phyloP scores from a whole-genome alignment of 2,329 filamentous ascomycete species.

The Waltergamsia citrina region DNA sequence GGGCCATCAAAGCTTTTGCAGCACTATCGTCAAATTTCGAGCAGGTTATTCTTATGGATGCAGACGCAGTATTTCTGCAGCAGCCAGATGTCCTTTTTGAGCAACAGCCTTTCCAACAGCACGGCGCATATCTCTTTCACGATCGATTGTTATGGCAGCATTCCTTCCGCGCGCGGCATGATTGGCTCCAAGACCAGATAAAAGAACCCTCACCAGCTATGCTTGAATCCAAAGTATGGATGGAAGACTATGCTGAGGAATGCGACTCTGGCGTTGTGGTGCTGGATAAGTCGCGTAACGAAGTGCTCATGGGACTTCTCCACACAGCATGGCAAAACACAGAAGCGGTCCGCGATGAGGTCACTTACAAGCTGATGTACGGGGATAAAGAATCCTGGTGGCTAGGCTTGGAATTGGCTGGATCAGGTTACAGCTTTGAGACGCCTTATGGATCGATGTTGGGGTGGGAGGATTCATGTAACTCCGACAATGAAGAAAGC shows the following conservation, averaged over 20 bases:
- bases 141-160: constrained; percentile 29
- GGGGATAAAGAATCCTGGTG: constrained; percentile 38
- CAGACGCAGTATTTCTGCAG: constrained; percentile 28
- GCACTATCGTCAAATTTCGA: constrained; percentile 23
- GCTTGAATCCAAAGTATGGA: constrained; percentile 25
- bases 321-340: constrained; percentile 36
- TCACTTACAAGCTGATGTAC: constrained; percentile 29
- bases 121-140: constrained; percentile 27
- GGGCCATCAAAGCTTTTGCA: constrained; percentile 32
- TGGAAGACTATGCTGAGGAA: constrained; percentile 28
- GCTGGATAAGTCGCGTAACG: constrained; percentile 25
- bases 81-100: constrained; percentile 20
- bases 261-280: constrained; percentile 30
- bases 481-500: too few species aligned
- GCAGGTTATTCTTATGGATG: constrained; percentile 26
- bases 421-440: constrained; percentile 26
- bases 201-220: constrained; percentile 21
- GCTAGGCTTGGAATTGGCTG: constrained; percentile 31
- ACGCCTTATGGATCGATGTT: constrained; percentile 29
- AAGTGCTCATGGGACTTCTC: constrained; percentile 26
- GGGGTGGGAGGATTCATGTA: constrained; percentile 17
- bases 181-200: constrained; percentile 27
- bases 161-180: constrained; percentile 19
- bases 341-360: constrained; percentile 23
- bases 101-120: constrained; percentile 18